These are phyloP conservation scores for Jacaranda copaia DNA, from an alignment of 257 asterid genomes.

Conservation along the genomic window DNA sequence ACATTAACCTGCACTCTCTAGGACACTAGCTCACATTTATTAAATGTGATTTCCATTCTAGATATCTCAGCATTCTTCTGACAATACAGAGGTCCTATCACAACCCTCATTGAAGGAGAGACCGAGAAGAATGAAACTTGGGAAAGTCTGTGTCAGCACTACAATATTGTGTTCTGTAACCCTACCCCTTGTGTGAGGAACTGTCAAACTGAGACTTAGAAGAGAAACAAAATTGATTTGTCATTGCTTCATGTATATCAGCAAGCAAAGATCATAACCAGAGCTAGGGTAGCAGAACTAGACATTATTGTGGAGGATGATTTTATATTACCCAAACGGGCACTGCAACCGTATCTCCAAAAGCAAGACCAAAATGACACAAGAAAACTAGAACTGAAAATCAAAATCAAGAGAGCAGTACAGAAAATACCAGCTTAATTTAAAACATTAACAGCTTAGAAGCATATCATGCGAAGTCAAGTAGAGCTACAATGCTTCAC, in stretches of 20 bases:
- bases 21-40: neutral
- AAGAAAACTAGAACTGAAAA: no score
- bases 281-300: slow-evolving; percentile 1
- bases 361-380: neutral
- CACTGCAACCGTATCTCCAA: neutral
- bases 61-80: neutral
- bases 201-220: neutral
- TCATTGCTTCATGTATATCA: neutral
- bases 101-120: neutral
- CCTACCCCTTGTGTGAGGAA: neutral
- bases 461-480: no score
- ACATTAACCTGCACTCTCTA: neutral
- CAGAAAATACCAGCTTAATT: no score
- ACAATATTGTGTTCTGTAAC: neutral
- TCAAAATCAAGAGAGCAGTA: no score
- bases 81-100: neutral
- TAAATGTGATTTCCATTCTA: neutral
- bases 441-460: no score
- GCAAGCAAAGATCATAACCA: neutral
- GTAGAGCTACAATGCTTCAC: no score
- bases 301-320: neutral
- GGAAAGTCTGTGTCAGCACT: neutral
- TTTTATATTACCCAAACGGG: slow-evolving; percentile 6
- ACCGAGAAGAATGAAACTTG: neutral
- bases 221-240: neutral